These are phyloP conservation scores for Pontederia paniculata DNA, from an alignment of 176 grass and related monocot genomes.

Conservation along the genomic window DNA sequence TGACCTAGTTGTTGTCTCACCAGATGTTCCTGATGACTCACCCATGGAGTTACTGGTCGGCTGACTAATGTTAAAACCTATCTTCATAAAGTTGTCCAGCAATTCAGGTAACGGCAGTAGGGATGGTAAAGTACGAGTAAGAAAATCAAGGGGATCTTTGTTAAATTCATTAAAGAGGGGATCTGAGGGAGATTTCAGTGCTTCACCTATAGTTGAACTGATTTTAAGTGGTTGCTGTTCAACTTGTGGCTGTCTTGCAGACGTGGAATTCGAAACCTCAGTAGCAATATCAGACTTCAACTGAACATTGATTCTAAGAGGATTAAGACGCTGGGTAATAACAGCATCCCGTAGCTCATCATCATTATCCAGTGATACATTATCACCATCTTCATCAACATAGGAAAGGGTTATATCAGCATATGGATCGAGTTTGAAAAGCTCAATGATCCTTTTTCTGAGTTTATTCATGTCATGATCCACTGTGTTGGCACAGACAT, in stretches of 20 bases:
- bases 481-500: conserved; percentile 9
- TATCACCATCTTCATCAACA: conserved; percentile 58
- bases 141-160: conserved; percentile 44
- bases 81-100: conserved; percentile 22
- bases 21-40: conserved; percentile 1
- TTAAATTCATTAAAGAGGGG: conserved; percentile 34
- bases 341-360: conserved; percentile 56
- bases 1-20: neutral
- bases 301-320: conserved; percentile 50
- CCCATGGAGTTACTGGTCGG: neutral
- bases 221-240: conserved; percentile 8
- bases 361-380: conserved; percentile 55
- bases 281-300: conserved; percentile 30
- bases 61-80: conserved; percentile 12
- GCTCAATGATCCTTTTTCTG: conserved; percentile 44
- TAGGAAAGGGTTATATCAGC: conserved; percentile 51
- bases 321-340: conserved; percentile 57
- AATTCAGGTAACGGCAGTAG: conserved; percentile 9
- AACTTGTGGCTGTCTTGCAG: neutral
- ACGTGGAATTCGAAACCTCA: neutral
- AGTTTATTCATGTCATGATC: conserved; percentile 8
- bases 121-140: conserved; percentile 30
- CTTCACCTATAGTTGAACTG: conserved; percentile 43
- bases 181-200: conserved; percentile 42
- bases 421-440: conserved; percentile 46